phyloP scores from a whole-genome alignment of 2,329 filamentous ascomycete species.

The Exophiala calicioides region DNA sequence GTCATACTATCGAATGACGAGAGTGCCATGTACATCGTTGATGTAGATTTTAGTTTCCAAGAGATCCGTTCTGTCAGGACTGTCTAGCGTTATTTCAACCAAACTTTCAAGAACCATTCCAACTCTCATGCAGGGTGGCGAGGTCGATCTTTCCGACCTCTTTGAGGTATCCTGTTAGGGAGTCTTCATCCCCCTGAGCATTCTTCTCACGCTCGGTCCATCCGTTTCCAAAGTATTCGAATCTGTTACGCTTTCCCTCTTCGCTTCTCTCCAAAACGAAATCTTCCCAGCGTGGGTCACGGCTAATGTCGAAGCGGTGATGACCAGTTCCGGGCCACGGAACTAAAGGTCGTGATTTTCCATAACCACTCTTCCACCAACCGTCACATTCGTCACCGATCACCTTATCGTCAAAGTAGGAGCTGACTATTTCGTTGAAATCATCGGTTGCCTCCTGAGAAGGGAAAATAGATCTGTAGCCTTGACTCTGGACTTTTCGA shows the following conservation, averaged over 20 bases:
- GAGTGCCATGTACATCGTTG: too few species aligned
- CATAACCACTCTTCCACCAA: conserved; percentile 10
- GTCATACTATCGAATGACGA: too few species aligned
- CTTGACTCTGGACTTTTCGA: conserved; percentile 13
- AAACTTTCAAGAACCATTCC: too few species aligned
- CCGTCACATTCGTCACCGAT: conserved; percentile 8
- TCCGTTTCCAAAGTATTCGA: conserved; percentile 13
- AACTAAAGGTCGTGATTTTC: conserved; percentile 1
- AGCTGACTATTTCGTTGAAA: conserved; percentile 9
- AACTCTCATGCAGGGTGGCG: conserved; percentile 13
- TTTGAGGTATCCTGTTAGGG: conserved; percentile 11
- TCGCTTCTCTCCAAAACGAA: conserved; percentile 34
- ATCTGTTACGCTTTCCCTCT: conserved; percentile 4
- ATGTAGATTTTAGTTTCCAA: too few species aligned
- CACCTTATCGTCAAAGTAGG: conserved; percentile 11
- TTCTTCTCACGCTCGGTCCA: conserved; percentile 4
- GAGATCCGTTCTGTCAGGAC: too few species aligned
- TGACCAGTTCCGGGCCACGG: conserved; percentile 27
- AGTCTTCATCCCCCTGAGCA: not conserved
- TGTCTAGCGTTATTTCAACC: too few species aligned
- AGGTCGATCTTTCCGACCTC: conserved; percentile 11
- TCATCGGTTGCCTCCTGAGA: conserved; percentile 5
- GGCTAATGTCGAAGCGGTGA: conserved; percentile 37
- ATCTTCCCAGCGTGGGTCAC: conserved; percentile 41
- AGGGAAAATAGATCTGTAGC: conserved; percentile 6